phyloP scores from a whole-genome alignment of 1,284 basidiomycete genomes.

The Irpex rosettiformis region DNA sequence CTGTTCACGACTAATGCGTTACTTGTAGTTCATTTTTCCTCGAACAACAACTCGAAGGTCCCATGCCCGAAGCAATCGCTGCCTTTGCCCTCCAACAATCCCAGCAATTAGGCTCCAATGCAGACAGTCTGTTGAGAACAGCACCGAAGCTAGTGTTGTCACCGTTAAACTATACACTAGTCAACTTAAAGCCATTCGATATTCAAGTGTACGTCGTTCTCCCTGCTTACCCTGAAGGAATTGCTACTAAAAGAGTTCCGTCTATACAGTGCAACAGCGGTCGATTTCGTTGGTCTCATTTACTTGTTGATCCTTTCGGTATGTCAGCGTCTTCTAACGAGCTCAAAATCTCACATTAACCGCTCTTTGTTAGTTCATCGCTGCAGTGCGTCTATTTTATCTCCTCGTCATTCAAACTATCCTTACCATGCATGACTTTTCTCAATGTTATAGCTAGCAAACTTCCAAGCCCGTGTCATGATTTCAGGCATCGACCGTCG shows the following conservation, averaged over 20 bases:
- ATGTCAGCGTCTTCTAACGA: conserved; percentile 20
- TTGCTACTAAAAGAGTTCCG: too few species aligned
- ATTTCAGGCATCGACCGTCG: conserved; percentile 45
- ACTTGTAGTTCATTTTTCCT: background rate
- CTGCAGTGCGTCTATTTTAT: conserved; percentile 23
- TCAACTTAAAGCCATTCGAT: conserved; percentile 66
- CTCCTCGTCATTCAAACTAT: conserved; percentile 16
- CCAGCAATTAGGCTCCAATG: conserved; percentile 31
- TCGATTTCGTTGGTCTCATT: conserved; percentile 73
- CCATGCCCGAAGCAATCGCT: conserved; percentile 14
- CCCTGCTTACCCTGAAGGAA: too few species aligned
- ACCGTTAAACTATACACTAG: conserved; percentile 47
- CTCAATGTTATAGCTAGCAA: conserved; percentile 29
- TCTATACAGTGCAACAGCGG: conserved; percentile 65
- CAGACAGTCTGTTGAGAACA: conserved; percentile 37
- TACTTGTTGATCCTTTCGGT: conserved; percentile 65
- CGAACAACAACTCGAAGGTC: background rate
- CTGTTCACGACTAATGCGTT: background rate
- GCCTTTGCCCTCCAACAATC: conserved; percentile 35
- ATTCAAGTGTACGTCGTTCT: conserved; percentile 47
- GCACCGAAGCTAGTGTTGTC: conserved; percentile 58
- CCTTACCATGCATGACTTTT: conserved; percentile 10
- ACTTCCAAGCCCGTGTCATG: conserved; percentile 29
- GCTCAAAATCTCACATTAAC: background rate
- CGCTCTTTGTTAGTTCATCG: conserved; percentile 31